Percentiles rank a stretch among this genome's conserved stretches.
Evolutionary conservation across 805 yeast genomes (phyloP).

Genomic region (Suhomyces sp.): DNA sequence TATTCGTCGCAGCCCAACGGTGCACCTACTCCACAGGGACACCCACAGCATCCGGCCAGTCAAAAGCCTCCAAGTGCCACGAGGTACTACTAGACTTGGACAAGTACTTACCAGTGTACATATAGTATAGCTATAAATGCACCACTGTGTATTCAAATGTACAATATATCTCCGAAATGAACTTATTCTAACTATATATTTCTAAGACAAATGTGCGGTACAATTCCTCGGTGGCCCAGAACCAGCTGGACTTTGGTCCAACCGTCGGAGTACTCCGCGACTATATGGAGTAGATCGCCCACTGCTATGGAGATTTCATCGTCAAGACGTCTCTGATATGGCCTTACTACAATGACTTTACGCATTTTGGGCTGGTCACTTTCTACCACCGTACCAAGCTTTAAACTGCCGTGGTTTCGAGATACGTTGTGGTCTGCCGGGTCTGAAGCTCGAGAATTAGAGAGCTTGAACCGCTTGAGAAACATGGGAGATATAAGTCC

Average conservation of each 20-base stretch:
- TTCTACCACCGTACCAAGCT: not conserved
- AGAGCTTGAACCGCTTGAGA: conserved; percentile 31
- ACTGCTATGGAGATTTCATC: conserved; percentile 33
- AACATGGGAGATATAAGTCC: conserved; percentile 26
- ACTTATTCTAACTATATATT: not conserved
- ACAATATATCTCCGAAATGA: not conserved
- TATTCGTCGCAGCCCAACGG: conserved; percentile 4
- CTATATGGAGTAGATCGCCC: conserved; percentile 29
- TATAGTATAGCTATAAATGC: not conserved
- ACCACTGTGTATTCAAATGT: not conserved
- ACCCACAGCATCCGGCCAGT: not conserved
- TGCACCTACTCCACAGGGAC: conserved; percentile 1
- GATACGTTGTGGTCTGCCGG: not conserved
- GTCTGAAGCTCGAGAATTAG: conserved; percentile 8
- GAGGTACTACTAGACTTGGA: conserved; percentile 3
- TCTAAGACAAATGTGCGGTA: conserved; percentile 30
- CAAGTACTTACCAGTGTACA: too few relatives aligned
- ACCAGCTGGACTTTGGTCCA: conserved; percentile 34
- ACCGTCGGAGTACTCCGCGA: conserved; percentile 31
- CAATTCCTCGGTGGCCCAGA: conserved; percentile 25
- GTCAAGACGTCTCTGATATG: conserved; percentile 24
- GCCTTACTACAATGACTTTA: conserved; percentile 12
- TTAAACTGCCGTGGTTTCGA: conserved; percentile 3
- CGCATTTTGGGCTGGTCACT: not conserved
- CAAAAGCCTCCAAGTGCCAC: conserved; percentile 3